These are phyloP conservation scores for Coffea humblotiana DNA, from an alignment of 305 asterid species.

Conservation along the genomic window DNA sequence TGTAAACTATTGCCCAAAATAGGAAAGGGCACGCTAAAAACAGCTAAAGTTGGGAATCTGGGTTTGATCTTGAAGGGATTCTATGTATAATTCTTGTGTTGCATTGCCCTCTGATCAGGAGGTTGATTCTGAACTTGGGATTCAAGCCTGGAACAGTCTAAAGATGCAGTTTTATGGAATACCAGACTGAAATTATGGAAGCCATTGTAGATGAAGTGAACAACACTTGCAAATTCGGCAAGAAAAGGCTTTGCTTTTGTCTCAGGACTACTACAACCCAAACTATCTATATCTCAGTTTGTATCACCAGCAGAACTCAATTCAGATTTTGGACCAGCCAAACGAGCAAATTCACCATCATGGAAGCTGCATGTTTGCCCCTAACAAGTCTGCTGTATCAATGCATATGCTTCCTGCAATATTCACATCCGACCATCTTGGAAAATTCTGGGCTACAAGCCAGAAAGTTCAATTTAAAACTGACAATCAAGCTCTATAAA, in stretches of 20 bases:
- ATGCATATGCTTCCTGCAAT: not conserved
- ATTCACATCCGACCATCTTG: not conserved
- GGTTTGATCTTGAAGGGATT: too few species aligned
- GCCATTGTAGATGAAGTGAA: not conserved
- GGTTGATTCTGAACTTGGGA: not conserved
- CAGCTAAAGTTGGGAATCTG: too few species aligned
- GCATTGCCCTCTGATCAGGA: too few species aligned
- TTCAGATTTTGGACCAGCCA: not conserved
- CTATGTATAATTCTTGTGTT: too few species aligned
- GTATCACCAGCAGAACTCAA: not conserved
- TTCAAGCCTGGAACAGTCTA: too few species aligned
- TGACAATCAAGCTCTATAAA: slow-evolving; percentile 2
- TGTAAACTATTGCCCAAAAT: too few species aligned
- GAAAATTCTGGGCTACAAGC: slow-evolving; percentile 11
- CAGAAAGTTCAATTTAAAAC: not conserved
- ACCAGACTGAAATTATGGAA: not conserved
- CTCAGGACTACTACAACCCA: not conserved
- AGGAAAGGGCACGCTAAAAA: too few species aligned
- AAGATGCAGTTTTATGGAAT: not conserved
- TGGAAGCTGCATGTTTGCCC: not conserved
- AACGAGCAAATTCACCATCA: not conserved
- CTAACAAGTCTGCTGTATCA: not conserved
- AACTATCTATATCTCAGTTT: not conserved
- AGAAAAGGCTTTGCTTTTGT: not conserved
- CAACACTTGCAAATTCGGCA: not conserved